Evolutionary conservation across 805 yeast genomes (phyloP), one percentile per base, ranked within the genome.

Genomic region (Starmerella cellae): DNA sequence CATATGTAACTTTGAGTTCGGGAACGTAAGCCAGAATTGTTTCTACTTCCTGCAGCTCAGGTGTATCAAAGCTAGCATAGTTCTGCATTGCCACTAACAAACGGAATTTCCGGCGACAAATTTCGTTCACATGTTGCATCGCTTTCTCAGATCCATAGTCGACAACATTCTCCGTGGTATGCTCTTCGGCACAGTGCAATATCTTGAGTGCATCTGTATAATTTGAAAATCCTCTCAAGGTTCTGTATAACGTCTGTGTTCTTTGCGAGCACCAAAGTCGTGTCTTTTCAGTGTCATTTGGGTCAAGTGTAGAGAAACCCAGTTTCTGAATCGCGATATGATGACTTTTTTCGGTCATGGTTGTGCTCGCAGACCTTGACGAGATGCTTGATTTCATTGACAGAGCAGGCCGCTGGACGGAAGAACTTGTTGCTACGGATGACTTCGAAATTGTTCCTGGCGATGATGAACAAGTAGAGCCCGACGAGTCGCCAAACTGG

Each of bases 31-130:
- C 70, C 50, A 83, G 67, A 58, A 83, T 71, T 56, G 79, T 77
- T 56, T 83, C 93, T 23, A 85, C 83, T 53, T 53, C 56, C 0
- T 79, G 84, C 56, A 74, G 66, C 62, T 83, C 91, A 53, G 79
- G 83, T 17, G 76, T 73, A 56, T 70, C 73, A 60, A 83, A 81
- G 51, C 73, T 69, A 38, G 79, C 70, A 58, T 79, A 73, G 65
- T 87, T 72, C 68, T 83, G 95, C 93, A 83, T 82, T 22, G 94
- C 78, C 45, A 82, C 85, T 52, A 82, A 68, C 52, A 82, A 73
- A 56, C 75, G 75, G 67, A 83, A 83, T 61, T 83, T 83, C 61
- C 93, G 72, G 64, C 79, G 70, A 16, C 93, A 85, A 80, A 82
- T 75, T 11, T 54, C 61, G 2, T 58, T 61, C 2, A 64, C 64